A percentile compares a stretch with the other conserved stretches of the same genome.
phyloP scores from a whole-genome alignment of 2,329 filamentous ascomycete genomes.

The Sclerotinia glacialis region DNA sequence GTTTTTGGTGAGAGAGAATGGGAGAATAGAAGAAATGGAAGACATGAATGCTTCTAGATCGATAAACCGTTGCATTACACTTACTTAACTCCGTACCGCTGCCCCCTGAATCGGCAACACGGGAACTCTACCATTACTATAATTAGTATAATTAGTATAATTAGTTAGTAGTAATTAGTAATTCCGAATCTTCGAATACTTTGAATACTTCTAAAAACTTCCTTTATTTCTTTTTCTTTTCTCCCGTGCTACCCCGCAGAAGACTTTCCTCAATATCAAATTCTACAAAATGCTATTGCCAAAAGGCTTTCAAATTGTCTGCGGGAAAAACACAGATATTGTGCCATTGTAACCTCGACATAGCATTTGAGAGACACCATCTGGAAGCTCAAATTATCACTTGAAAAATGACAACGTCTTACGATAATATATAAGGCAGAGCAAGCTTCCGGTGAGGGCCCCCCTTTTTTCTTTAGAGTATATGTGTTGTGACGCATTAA shows the following conservation, averaged over 20 bases:
- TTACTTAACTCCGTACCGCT: no score
- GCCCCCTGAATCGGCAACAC: constrained; percentile 4
- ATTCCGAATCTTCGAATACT: neutral
- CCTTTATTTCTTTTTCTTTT: no score
- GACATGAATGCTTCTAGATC: constrained; percentile 1
- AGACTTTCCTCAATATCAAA: neutral
- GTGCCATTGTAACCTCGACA: neutral
- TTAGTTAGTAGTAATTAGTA: neutral
- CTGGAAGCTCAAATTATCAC: neutral
- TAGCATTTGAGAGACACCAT: neutral
- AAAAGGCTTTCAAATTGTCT: neutral
- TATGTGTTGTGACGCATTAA: constrained; percentile 8
- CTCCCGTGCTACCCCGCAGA: neutral
- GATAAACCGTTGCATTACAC: constrained; percentile 1
- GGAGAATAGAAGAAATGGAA: neutral
- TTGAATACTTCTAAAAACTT: neutral
- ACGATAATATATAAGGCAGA: neutral
- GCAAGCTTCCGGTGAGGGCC: neutral
- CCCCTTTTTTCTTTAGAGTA: neutral
- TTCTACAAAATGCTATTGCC: neutral
- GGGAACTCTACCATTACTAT: neutral
- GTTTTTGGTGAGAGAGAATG: neutral
- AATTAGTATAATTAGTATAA: neutral
- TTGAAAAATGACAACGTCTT: neutral
- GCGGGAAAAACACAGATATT: no score